These are phyloP conservation scores for Stachybotrys chlorohalonatus DNA, from an alignment of 2,329 filamentous ascomycete genomes.

Conservation along the genomic window DNA sequence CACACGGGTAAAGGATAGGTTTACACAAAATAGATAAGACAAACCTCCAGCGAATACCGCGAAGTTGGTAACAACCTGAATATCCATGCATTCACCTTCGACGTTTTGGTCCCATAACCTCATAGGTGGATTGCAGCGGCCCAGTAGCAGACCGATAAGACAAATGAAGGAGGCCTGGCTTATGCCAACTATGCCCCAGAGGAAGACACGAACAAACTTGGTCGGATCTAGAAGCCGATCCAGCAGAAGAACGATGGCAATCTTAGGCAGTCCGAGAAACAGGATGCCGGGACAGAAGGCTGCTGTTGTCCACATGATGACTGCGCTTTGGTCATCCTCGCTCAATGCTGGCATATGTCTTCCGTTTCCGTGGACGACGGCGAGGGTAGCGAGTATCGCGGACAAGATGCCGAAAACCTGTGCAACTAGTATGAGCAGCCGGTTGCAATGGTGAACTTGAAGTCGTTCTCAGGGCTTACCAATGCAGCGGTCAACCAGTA, in stretches of 20 bases:
- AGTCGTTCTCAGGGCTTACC: background rate
- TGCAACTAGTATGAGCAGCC: background rate
- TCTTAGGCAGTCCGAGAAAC: slow-evolving; percentile 17
- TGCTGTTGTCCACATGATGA: slow-evolving; percentile 13
- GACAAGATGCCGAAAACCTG: background rate
- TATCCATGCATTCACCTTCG: slow-evolving; percentile 8
- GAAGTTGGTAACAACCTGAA: slow-evolving; percentile 9
- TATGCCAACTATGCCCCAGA: slow-evolving; percentile 12
- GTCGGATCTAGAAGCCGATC: slow-evolving; percentile 14
- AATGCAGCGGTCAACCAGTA: background rate
- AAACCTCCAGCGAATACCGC: slow-evolving; percentile 7
- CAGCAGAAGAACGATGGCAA: slow-evolving; percentile 16
- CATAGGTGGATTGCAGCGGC: slow-evolving; percentile 12
- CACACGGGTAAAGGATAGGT: background rate
- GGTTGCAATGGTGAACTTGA: background rate
- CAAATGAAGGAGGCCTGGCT: slow-evolving; percentile 8
- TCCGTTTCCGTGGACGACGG: background rate
- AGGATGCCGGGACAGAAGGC: slow-evolving; percentile 16
- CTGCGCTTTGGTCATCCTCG: background rate
- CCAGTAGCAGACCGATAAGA: slow-evolving; percentile 11
- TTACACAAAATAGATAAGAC: background rate
- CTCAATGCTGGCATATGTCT: background rate
- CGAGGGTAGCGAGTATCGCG: background rate
- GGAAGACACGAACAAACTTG: slow-evolving; percentile 7
- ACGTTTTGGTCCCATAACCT: slow-evolving; percentile 13